Percentiles rank a stretch among this genome's conserved stretches.
phyloP scores from a whole-genome alignment of 192 early-diverging fungal species.

The Kappamyces sp. region DNA sequence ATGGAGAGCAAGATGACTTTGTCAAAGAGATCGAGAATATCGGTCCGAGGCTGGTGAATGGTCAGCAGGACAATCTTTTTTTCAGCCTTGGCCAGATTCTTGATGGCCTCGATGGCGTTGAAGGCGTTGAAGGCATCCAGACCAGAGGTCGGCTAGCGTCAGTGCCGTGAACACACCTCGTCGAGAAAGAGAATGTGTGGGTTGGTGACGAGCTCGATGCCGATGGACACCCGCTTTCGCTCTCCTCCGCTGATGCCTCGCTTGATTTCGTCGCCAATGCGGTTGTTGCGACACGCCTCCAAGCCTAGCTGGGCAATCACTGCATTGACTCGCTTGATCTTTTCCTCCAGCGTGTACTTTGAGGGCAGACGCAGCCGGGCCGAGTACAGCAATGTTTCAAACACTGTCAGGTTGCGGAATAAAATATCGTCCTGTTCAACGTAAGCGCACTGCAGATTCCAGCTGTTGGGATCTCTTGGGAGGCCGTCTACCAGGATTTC shows the following conservation, averaged over 20 bases:
- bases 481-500: slow-evolving; percentile 30
- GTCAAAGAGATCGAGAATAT: slow-evolving; percentile 55
- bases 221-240: slow-evolving; percentile 54
- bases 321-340: slow-evolving; percentile 47
- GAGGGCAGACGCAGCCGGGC: slow-evolving; percentile 51
- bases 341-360: slow-evolving; percentile 36
- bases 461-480: slow-evolving; percentile 19
- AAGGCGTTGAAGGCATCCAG: slow-evolving; percentile 67
- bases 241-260: slow-evolving; percentile 64
- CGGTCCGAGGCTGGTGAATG: slow-evolving; percentile 43
- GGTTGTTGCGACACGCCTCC: slow-evolving; percentile 44
- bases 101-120: slow-evolving; percentile 58
- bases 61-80: slow-evolving; percentile 29
- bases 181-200: slow-evolving; percentile 55
- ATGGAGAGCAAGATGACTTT: slow-evolving; percentile 41
- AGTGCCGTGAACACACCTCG: slow-evolving; percentile 20
- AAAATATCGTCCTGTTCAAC: slow-evolving; percentile 34
- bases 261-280: slow-evolving; percentile 46
- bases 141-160: slow-evolving; percentile 36
- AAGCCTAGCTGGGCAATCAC: slow-evolving; percentile 60
- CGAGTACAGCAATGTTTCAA: slow-evolving; percentile 20
- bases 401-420: slow-evolving; percentile 45
- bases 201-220: slow-evolving; percentile 33
- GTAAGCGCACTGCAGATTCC: slow-evolving; percentile 33
- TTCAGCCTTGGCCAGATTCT: slow-evolving; percentile 18